phyloP scores from a whole-genome alignment of 1,284 basidiomycete genomes.

The Takashimella tepidaria region DNA sequence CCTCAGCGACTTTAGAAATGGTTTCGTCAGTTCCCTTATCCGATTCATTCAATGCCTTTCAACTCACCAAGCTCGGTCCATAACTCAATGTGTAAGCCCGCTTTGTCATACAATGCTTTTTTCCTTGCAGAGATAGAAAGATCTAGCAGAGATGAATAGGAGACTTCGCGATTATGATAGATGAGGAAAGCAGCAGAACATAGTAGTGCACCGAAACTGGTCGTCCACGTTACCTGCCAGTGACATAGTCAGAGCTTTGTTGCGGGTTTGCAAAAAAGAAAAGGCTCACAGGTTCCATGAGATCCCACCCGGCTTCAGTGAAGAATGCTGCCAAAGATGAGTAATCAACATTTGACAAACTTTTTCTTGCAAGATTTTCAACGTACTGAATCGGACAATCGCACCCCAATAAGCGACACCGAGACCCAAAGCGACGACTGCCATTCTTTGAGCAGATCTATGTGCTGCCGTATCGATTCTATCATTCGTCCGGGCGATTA shows the following conservation, averaged over 20 bases:
- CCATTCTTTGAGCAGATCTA: conserved; percentile 56
- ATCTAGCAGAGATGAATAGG: conserved; percentile 59
- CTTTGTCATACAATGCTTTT: conserved; percentile 55
- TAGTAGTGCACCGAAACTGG: conserved; percentile 30
- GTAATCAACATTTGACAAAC: no score
- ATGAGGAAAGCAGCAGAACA: conserved; percentile 28
- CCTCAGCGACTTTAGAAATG: conserved; percentile 52
- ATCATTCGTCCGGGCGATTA: no score
- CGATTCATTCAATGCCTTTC: background rate
- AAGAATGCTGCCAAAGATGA: conserved; percentile 25
- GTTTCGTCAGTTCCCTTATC: conserved; percentile 8
- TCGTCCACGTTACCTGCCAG: conserved; percentile 28
- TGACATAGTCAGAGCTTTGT: background rate
- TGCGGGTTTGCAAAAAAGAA: conserved; percentile 46
- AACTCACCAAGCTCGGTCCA: conserved; percentile 53
- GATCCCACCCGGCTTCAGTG: conserved; percentile 52
- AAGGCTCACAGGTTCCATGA: conserved; percentile 59
- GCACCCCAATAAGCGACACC: conserved; percentile 60
- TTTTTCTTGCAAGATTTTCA: no score
- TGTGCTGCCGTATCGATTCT: conserved; percentile 58
- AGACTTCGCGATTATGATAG: conserved; percentile 62
- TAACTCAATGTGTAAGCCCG: conserved; percentile 59
- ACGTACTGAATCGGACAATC: conserved; percentile 55
- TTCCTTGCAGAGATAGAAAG: conserved; percentile 57
- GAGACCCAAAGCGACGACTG: conserved; percentile 57